Base-by-base conservation (phyloP, 495 filamentous ascomycete species). In the Lasiosphaeria miniovina region DNA sequence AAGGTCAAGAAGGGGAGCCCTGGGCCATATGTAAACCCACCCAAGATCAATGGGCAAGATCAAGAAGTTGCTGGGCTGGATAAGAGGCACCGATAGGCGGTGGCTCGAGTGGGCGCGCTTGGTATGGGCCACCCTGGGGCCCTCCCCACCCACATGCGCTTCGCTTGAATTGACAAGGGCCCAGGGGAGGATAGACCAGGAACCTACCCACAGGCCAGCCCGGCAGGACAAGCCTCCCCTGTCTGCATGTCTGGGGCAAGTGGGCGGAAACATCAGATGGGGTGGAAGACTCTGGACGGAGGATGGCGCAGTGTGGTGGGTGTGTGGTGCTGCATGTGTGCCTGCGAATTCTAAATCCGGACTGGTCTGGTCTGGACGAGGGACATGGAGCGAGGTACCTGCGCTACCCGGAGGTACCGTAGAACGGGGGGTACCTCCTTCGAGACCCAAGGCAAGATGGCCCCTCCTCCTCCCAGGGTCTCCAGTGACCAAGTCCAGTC, bases 241-340 rank as follows among this genome's bases (percentile, higher is more conserved):
- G 72, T 68, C 76, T 67, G 66, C 65, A 72, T 75, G 71, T 78
- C 75, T 80, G 76, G 76, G 75, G 76, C 73, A 77, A 74, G 71
- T 66, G 67, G 63, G 71, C 64, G 71, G 72, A 73, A 76, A 77
- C 75, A 73, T 78, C 69, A 77, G 75, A 77, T 75, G 75, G 71
- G 74, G 68, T 63, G 68, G 40, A 67, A 61, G 67, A 54, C 59
- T 64, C 53, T 59, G 54, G 59, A 63, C 58, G 55, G 60, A 68
- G 55, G 61, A 70, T 58, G 71, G 71, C 71, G 70, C 69, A 74
- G 69, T 64, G 59, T 24, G 24, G 24, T 24, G 24, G 24, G 24
- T 24, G 24, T 24, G 24, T 24, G 24, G 24, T 24, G 24, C 24
- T 24, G 24, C 24, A 2, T 24, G 24, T 24, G 24, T 24, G 24